Base-by-base conservation (phyloP, 129 eudicot genomes). In the Escallonia rubra region DNA sequence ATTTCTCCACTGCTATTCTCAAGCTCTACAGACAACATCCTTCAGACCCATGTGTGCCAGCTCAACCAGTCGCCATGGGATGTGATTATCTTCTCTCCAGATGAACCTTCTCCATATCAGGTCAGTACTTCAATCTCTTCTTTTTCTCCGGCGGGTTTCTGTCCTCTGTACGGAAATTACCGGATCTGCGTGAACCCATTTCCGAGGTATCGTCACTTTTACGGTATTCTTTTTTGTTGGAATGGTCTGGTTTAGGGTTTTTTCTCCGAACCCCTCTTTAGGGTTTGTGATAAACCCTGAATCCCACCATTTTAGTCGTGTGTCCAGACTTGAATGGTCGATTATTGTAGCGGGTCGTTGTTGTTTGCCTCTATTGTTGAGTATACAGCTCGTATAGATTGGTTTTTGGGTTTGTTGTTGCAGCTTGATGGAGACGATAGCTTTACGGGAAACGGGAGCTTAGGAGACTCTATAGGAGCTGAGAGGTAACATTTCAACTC, bases 11-110 rank as follows among this genome's bases (percentile, higher is more conserved):
- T 71, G 6, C 3, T 49, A 6, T 41, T 38, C 23, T 12, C 61
- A 42, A 41, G 42, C 34, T 69, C 75, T 8, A 46, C 42, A 3
- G 68, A 39, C 6, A 40, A 11, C 10, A 14, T 57, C 9, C 41
- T 67, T n/a, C 46, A 41, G 43, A 59, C 59, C 41, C 54, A 52
- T 53, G 38, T 49, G 38, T 76, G 81, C 43, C 62, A 57, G 61
- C 72, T 76, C 8, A 76, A 76, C 59, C 81, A 72, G 53, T 70
- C 76, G 10, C 81, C 81, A 10, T 76, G 76, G 81, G 81, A 76
- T 42, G 67, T 69, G 10, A 42, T 65, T 47, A 67, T 10, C 8
- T 69, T 62, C 43, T 61, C 73, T 43, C 61, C 57, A 5, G 39
- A 54, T 34, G 55, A 63, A 41, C 39, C 67, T 4, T 55, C 55